These are phyloP conservation scores for Aspergillus novoparasiticus DNA, from an alignment of 2,329 filamentous ascomycete species.

Conservation along the genomic window DNA sequence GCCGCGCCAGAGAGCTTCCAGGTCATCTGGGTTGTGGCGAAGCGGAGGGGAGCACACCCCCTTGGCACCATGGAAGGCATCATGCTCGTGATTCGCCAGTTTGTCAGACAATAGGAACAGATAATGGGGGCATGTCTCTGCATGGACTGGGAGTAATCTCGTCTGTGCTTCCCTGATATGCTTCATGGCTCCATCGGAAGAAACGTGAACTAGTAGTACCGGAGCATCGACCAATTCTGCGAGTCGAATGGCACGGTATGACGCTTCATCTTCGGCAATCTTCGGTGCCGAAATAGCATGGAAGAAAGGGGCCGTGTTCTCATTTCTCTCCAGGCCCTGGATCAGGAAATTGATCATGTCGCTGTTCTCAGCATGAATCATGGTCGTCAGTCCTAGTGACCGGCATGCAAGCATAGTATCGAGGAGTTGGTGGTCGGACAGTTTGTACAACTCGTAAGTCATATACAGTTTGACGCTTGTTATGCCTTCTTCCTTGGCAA, in stretches of 20 bases:
- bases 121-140: constrained; percentile 63
- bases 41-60: constrained; percentile 58
- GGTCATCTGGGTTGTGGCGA: constrained; percentile 50
- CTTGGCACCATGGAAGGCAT: constrained; percentile 52
- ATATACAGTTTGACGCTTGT: constrained; percentile 52
- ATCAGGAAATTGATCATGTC: constrained; percentile 47
- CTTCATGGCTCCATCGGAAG: constrained; percentile 47
- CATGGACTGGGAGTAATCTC: constrained; percentile 55
- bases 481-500: constrained; percentile 42
- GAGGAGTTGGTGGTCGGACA: constrained; percentile 47
- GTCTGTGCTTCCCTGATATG: constrained; percentile 55
- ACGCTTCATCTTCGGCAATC: constrained; percentile 48
- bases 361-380: constrained; percentile 52
- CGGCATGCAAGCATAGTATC: constrained; percentile 47
- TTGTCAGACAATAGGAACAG: constrained; percentile 56
- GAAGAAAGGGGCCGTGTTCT: constrained; percentile 42
- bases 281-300: constrained; percentile 47
- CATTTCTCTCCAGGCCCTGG: constrained; percentile 39
- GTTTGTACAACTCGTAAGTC: constrained; percentile 48
- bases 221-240: constrained; percentile 55
- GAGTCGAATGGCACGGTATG: constrained; percentile 54
- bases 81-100: constrained; percentile 36
- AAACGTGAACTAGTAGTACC: constrained; percentile 58
- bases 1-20: constrained; percentile 56
- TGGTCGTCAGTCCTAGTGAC: constrained; percentile 46